Base-by-base conservation (phyloP, 139 green algal species). In the Chlamydomonas sphaeroides region DNA sequence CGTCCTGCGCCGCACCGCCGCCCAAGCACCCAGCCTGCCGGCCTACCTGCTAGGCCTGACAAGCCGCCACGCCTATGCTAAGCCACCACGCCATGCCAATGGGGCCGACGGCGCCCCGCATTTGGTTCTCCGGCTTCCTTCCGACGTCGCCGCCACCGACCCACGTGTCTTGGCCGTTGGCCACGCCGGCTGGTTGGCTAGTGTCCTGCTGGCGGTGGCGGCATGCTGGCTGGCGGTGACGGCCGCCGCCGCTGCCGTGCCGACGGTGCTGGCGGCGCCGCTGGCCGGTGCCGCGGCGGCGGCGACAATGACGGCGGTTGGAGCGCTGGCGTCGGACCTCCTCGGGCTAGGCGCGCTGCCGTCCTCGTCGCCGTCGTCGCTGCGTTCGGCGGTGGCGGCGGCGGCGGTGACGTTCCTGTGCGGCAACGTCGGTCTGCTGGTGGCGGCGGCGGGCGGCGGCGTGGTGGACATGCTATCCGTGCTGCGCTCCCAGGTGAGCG, bases 381-480 rank as follows among this genome's bases (percentile, higher is more conserved):
- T 4, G 14, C 18, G 30, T 15, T 45, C 14, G 32, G 42, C 30
- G n/a, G 48, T 15, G 48, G n/a, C 30, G 14, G 69, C 39, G 7
- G 28, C 1, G 33, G 28, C 21, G 6, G 26, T n/a, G 23, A 1
- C 49, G 36, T 7, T 30, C 21, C 61, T 79, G 14, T 79, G 71
- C 56, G 71, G 71, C 53, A 79, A 79, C 33, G 42, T 79, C 25
- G 71, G 71, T 1, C 38, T 79, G 53, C 49, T 79, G 51, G 53
- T 79, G 25, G 71, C 71, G 25, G 56, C 21, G 8, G 56, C 56
- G 23, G 51, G 45, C 25, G 26, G 7, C 5, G 41, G 25, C 53
- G 35, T 35, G 1, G 56, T 79, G 35, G 71, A 79, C 36, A 56
- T 79, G 17, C 53, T 79, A 35, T 56, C 51, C 10, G 71, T 79